These are phyloP conservation scores for Rhodosporidiobolus odoratus DNA, from an alignment of 768 basidiomycete species.

Conservation along the genomic window DNA sequence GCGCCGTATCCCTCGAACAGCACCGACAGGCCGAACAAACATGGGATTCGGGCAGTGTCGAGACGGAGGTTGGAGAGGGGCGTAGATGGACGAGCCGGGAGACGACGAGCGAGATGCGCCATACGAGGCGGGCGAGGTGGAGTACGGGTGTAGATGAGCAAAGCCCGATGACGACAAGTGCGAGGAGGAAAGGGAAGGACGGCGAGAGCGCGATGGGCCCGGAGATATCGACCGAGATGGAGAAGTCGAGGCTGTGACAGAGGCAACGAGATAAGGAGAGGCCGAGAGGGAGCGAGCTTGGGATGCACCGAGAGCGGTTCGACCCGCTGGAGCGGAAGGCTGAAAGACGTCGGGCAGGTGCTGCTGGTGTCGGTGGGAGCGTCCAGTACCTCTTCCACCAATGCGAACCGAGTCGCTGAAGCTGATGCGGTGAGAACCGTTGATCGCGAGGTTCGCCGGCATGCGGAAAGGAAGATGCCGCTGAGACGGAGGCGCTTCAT, in stretches of 20 bases:
- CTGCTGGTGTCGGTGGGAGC: conserved; percentile 10
- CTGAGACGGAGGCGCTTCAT: neutral
- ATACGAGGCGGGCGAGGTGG: conserved; percentile 25
- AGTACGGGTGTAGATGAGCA: neutral
- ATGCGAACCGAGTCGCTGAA: conserved; percentile 30
- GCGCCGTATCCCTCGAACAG: neutral
- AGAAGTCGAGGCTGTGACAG: conserved; percentile 3
- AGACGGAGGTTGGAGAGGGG: conserved; percentile 20
- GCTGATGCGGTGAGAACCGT: conserved; percentile 16
- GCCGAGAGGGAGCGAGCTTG: conserved; percentile 4
- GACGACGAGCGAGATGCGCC: conserved; percentile 26
- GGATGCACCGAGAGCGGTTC: neutral
- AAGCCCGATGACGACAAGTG: neutral
- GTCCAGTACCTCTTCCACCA: neutral
- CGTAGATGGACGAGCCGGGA: conserved; percentile 33
- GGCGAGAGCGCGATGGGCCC: neutral
- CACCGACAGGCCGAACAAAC: conserved; percentile 13
- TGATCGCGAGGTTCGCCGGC: neutral
- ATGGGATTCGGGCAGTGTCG: conserved; percentile 20
- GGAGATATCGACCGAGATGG: conserved; percentile 15
- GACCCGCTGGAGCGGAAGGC: neutral
- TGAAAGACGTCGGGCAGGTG: neutral
- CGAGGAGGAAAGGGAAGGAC: neutral
- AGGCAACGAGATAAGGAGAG: conserved; percentile 8
- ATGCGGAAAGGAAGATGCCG: neutral